Evolutionary conservation across 768 basidiomycete species (phyloP).

Genomic region (Cyclocybe cylindracea): DNA sequence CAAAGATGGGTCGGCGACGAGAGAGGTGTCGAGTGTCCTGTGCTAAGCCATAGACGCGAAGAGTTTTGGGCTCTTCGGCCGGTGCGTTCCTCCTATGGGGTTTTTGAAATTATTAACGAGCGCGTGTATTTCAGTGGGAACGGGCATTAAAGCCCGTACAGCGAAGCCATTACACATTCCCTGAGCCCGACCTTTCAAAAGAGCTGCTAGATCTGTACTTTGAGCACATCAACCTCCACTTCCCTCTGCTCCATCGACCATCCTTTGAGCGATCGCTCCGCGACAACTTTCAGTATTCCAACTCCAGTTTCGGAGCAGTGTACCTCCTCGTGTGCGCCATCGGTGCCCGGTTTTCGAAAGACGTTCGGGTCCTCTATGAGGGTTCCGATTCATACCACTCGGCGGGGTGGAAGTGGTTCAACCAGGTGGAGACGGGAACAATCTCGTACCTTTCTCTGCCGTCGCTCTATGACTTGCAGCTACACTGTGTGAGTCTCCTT

Average conservation of each 20-base stretch:
- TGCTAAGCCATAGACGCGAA: not conserved
- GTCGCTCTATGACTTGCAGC: constrained; percentile 71
- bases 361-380: constrained; percentile 50
- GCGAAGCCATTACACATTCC: constrained; percentile 38
- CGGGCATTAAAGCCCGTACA: not conserved
- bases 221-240: constrained; percentile 43
- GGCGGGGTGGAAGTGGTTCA: constrained; percentile 62
- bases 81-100: not conserved
- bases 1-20: not conserved
- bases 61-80: not conserved
- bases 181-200: constrained; percentile 46
- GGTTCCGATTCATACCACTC: constrained; percentile 37
- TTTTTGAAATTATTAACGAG: constrained; percentile 1
- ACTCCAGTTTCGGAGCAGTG: constrained; percentile 52
- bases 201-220: constrained; percentile 67
- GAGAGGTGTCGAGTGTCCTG: not conserved
- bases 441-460: constrained; percentile 64
- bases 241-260: constrained; percentile 71
- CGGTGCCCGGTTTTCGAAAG: constrained; percentile 57
- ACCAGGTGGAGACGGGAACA: constrained; percentile 61
- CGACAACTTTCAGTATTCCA: constrained; percentile 45
- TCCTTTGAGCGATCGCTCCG: constrained; percentile 54
- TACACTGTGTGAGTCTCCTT: constrained; percentile 28
- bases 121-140: constrained; percentile 31
- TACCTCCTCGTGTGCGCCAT: constrained; percentile 72